These are phyloP conservation scores for Achaetomium macrosporum DNA, from an alignment of 2,329 filamentous ascomycete genomes.

Conservation along the genomic window DNA sequence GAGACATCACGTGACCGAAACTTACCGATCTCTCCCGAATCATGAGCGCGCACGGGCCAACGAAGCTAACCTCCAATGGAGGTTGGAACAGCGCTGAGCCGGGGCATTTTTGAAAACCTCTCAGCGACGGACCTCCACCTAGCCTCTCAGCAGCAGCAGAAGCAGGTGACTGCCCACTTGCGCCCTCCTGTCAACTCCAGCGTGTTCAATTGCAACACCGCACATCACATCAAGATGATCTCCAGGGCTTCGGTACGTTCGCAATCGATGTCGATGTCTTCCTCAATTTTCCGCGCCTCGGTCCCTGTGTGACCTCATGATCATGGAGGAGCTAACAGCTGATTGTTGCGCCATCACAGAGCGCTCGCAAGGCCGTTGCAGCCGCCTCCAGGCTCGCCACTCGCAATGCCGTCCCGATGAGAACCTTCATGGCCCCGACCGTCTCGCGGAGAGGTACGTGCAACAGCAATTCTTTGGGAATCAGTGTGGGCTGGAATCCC, in stretches of 20 bases:
- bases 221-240: constrained; percentile 48
- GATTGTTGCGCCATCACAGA: constrained; percentile 33
- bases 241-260: constrained; percentile 51
- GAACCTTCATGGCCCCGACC: constrained; percentile 56
- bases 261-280: background rate
- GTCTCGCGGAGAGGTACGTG: constrained; percentile 57
- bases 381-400: constrained; percentile 45
- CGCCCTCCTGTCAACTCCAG: constrained; percentile 17
- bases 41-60: constrained; percentile 11
- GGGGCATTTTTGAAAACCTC: constrained; percentile 40
- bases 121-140: constrained; percentile 31
- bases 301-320: background rate
- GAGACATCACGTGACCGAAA: constrained; percentile 24
- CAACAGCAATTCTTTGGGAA: background rate
- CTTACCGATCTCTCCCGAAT: constrained; percentile 19
- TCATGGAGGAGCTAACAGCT: constrained; percentile 25
- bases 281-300: background rate
- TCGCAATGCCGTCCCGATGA: constrained; percentile 42
- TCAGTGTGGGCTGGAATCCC: background rate
- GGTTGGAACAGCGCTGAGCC: constrained; percentile 18
- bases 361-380: constrained; percentile 46
- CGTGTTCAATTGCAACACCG: constrained; percentile 42
- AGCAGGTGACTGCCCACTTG: constrained; percentile 26
- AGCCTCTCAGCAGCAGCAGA: constrained; percentile 15
- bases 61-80: constrained; percentile 13